Conservation (phyloP, 2,329 filamentous ascomycete genomes). For the Calcarisporium arbuscula region DNA sequence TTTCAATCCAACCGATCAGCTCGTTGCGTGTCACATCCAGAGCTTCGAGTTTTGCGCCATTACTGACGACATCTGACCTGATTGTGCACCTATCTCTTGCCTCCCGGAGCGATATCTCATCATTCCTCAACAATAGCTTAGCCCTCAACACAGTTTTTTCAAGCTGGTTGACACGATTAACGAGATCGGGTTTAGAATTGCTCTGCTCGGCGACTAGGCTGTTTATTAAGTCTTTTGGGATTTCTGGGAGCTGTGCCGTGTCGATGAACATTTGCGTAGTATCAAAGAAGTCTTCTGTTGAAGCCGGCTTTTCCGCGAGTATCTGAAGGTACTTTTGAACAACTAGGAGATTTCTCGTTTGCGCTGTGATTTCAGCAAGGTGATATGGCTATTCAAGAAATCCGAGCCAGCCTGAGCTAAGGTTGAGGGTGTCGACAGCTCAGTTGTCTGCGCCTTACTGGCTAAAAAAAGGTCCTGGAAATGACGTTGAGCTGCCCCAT, state of each 20-base stretch:
- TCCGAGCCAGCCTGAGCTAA: constrained; percentile 14
- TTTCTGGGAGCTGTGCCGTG: constrained; percentile 36
- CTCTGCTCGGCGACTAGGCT: constrained; percentile 39
- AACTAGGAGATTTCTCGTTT: constrained; percentile 43
- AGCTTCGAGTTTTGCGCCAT: constrained; percentile 42
- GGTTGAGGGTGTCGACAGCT: constrained; percentile 14
- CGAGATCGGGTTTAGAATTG: constrained; percentile 34
- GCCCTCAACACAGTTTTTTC: constrained; percentile 54
- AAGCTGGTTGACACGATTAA: constrained; percentile 42
- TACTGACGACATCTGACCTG: constrained; percentile 29
- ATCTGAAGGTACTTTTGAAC: constrained; percentile 46
- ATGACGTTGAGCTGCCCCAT: constrained; percentile 43
- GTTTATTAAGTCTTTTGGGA: constrained; percentile 47
- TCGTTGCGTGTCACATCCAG: constrained; percentile 50
- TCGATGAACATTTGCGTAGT: constrained; percentile 40
- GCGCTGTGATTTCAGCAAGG: constrained; percentile 43
- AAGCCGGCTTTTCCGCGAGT: constrained; percentile 46
- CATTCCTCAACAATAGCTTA: constrained; percentile 49
- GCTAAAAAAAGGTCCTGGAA: constrained; percentile 33
- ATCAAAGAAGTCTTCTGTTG: constrained; percentile 42
- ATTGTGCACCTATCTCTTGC: constrained; percentile 33
- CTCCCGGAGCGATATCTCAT: constrained; percentile 48
- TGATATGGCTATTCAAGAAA: constrained; percentile 43
- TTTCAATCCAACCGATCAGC: constrained; percentile 60
- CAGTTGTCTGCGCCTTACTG: constrained; percentile 10